These are phyloP conservation scores for Rhododendron kiyosumense DNA, from an alignment of 148 eudicot species.

Conservation along the genomic window DNA sequence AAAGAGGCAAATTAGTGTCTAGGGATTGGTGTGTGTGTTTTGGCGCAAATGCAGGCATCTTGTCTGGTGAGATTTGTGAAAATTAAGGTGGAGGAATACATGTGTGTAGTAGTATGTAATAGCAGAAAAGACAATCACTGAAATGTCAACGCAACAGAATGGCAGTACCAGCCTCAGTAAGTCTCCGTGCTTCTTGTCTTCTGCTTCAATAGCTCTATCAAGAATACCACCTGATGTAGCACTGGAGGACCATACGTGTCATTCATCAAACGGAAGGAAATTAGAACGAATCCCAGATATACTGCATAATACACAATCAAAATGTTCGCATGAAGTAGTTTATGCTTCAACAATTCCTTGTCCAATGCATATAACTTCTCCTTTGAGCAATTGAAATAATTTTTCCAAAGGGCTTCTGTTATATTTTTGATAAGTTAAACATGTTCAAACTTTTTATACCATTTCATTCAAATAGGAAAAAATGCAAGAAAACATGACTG, in stretches of 20 bases:
- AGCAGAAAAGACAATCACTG: background rate
- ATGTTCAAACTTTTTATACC: background rate
- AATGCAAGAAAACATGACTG: background rate
- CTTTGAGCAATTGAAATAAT: background rate
- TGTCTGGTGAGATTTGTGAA: background rate
- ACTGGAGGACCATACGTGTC: slow-evolving; percentile 15
- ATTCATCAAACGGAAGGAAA: background rate
- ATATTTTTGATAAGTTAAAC: background rate
- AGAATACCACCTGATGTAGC: slow-evolving; percentile 39
- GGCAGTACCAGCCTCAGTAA: slow-evolving; percentile 31
- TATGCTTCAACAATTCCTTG: background rate
- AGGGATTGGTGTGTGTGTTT: background rate
- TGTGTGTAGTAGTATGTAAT: background rate
- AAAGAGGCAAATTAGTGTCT: background rate
- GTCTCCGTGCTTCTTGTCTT: slow-evolving; percentile 37
- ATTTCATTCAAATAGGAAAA: background rate
- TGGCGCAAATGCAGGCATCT: background rate
- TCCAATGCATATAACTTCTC: background rate
- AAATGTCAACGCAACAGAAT: background rate
- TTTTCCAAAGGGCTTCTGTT: background rate
- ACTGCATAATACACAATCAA: background rate
- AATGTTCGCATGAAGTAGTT: background rate
- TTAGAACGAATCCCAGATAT: background rate
- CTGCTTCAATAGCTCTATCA: slow-evolving; percentile 47
- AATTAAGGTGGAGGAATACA: background rate